These are phyloP conservation scores for Salicornia ramosissima DNA, from an alignment of 148 eudicot species.

Conservation along the genomic window DNA sequence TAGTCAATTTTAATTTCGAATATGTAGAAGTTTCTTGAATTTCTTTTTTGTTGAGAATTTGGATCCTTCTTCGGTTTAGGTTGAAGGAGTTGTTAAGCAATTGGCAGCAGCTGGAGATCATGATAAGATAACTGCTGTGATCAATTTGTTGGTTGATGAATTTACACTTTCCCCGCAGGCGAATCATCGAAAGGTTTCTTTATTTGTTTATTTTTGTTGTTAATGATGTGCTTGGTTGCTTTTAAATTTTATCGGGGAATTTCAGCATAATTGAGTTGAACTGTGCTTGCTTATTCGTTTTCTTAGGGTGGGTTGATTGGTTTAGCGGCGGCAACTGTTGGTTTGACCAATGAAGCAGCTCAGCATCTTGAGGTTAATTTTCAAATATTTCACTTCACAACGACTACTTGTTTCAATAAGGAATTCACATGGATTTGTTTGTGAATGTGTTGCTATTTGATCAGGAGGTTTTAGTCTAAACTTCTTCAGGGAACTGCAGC, in stretches of 20 bases:
- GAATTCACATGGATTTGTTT: not conserved
- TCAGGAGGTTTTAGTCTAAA: too few relatives aligned
- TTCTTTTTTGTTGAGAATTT: conserved; percentile 11
- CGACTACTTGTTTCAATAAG: not conserved
- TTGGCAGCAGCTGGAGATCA: conserved; percentile 67
- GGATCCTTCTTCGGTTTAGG: conserved; percentile 37
- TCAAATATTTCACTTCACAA: not conserved
- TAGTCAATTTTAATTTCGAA: not conserved
- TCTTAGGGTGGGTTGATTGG: conserved; percentile 95
- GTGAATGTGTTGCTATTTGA: too few relatives aligned
- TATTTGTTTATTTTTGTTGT: not conserved
- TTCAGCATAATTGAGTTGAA: not conserved
- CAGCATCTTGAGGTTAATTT: conserved; percentile 87
- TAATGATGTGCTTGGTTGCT: not conserved
- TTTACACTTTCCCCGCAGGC: conserved; percentile 77
- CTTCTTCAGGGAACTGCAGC: too few relatives aligned
- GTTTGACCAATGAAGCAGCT: conserved; percentile 78
- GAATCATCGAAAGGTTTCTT: conserved; percentile 79
- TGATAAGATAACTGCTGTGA: conserved; percentile 75
- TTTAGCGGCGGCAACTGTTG: conserved; percentile 95
- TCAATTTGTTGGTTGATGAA: conserved; percentile 68
- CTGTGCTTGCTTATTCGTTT: conserved; percentile 13
- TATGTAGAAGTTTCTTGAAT: not conserved
- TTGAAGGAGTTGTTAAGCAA: conserved; percentile 94
- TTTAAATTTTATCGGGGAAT: not conserved